These are phyloP conservation scores for Oryza meyeriana DNA, from an alignment of 176 grass and related monocot genomes.

Conservation along the genomic window DNA sequence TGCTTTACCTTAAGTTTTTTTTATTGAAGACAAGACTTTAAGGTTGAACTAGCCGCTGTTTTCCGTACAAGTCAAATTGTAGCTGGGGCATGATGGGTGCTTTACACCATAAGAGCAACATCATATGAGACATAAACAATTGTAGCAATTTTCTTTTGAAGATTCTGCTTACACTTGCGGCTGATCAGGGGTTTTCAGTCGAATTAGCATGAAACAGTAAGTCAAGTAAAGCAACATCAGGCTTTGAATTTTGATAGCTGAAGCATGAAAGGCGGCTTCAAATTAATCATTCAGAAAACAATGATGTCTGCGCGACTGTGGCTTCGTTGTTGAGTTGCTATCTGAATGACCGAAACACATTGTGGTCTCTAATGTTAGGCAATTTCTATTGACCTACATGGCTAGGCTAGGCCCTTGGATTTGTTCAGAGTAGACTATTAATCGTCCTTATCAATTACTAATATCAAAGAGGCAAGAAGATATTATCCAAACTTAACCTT, in stretches of 20 bases:
- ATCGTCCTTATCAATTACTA: background rate
- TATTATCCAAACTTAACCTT: background rate
- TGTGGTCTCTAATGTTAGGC: background rate
- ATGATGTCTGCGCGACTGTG: background rate
- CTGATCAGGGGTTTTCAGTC: background rate
- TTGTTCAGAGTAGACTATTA: background rate
- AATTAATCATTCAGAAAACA: slow-evolving; percentile 14
- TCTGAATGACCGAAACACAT: background rate
- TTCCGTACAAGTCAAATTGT: background rate
- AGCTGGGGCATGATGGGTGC: background rate
- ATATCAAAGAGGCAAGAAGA: slow-evolving; percentile 10
- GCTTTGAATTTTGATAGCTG: background rate
- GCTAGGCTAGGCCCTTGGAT: background rate
- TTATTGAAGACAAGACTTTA: background rate
- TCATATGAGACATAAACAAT: background rate
- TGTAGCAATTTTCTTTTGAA: background rate
- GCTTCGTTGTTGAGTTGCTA: slow-evolving; percentile 4
- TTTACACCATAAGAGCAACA: slow-evolving; percentile 11
- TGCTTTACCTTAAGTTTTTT: too few species aligned
- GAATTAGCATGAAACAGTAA: background rate
- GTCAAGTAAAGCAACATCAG: background rate
- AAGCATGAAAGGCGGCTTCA: background rate
- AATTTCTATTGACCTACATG: slow-evolving; percentile 8
- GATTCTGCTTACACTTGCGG: background rate
- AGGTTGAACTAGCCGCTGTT: background rate